A percentile compares a stretch with the other conserved stretches of the same genome.
phyloP scores from a whole-genome alignment of 2,329 filamentous ascomycete species.

The Conoideocrella luteorostrata region DNA sequence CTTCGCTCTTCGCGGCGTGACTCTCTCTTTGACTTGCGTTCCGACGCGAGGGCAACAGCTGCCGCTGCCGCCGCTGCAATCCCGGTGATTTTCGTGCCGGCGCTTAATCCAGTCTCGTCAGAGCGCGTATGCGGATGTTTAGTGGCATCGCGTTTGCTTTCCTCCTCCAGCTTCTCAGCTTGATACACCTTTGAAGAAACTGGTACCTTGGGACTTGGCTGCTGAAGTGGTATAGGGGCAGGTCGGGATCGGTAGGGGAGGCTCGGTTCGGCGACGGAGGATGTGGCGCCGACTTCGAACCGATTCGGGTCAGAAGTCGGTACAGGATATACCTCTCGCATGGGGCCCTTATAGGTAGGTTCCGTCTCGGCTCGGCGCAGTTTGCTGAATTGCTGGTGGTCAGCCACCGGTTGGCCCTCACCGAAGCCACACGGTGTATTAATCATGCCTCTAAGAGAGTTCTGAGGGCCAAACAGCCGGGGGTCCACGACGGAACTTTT shows the following conservation, averaged over 20 bases:
- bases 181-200: constrained; percentile 65
- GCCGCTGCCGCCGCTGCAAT: constrained; percentile 44
- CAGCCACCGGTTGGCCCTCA: constrained; percentile 29
- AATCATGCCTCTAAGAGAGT: constrained; percentile 52
- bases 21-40: constrained; percentile 15
- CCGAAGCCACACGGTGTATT: constrained; percentile 45
- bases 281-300: constrained; percentile 52
- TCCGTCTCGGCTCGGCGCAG: constrained; percentile 18
- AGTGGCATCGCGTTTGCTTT: constrained; percentile 26
- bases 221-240: constrained; percentile 65
- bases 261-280: constrained; percentile 37
- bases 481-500: constrained; percentile 52
- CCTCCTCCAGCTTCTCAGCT: constrained; percentile 33
- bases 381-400: constrained; percentile 13
- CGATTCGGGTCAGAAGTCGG: constrained; percentile 58
- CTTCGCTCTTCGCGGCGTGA: constrained; percentile 15
- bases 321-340: constrained; percentile 62
- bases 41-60: constrained; percentile 26
- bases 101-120: constrained; percentile 34
- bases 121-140: constrained; percentile 22
- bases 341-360: constrained; percentile 18
- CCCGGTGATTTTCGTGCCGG: constrained; percentile 37
- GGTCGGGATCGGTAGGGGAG: constrained; percentile 40
- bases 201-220: constrained; percentile 73
- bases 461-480: constrained; percentile 51